Evolutionary conservation across 495 filamentous ascomycete genomes (phyloP).

Genomic region (Penicillium desertorum): DNA sequence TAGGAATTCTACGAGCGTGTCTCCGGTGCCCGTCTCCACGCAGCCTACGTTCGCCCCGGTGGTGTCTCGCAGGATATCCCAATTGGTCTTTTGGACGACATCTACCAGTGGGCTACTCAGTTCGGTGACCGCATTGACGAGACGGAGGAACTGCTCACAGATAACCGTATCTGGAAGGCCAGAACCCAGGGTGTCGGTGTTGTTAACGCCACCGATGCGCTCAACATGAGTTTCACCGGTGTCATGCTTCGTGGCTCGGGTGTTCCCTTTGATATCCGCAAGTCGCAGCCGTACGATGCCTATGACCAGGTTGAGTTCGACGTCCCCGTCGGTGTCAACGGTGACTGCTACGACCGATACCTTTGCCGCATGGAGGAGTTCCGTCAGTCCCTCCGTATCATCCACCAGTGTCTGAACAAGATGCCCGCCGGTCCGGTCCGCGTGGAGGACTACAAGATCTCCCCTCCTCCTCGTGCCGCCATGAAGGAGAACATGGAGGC

Average conservation of each 20-base stretch:
- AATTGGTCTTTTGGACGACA: slow-evolving; percentile 93
- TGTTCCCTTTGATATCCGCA: slow-evolving; percentile 97
- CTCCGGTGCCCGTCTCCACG: slow-evolving; percentile 95
- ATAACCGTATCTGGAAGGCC: slow-evolving; percentile 98
- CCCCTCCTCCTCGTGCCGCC: slow-evolving; percentile 90
- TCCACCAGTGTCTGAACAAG: slow-evolving; percentile 98
- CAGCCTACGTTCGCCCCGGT: slow-evolving; percentile 96
- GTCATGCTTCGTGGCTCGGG: slow-evolving; percentile 97
- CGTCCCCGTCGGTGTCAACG: slow-evolving; percentile 92
- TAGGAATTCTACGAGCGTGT: slow-evolving; percentile 99
- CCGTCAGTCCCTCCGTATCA: slow-evolving; percentile 94
- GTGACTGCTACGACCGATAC: slow-evolving; percentile 99
- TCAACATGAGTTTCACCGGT: slow-evolving; percentile 94
- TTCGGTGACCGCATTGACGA: slow-evolving; percentile 99
- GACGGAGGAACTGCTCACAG: slow-evolving; percentile 96
- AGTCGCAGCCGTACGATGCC: slow-evolving; percentile 93
- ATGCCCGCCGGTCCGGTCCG: slow-evolving; percentile 93
- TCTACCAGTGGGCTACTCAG: slow-evolving; percentile 99
- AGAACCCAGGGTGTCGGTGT: slow-evolving; percentile 90
- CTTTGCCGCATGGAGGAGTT: slow-evolving; percentile 99
- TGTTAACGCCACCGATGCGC: slow-evolving; percentile 84
- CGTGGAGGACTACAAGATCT: slow-evolving; percentile 98
- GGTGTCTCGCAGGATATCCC: slow-evolving; percentile 96
- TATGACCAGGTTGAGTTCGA: slow-evolving; percentile 98
- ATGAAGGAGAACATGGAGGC: slow-evolving; percentile 99